Conservation (phyloP, 176 grass and related monocot species). For the sorghum (Sorghum bicolor) region DNA sequence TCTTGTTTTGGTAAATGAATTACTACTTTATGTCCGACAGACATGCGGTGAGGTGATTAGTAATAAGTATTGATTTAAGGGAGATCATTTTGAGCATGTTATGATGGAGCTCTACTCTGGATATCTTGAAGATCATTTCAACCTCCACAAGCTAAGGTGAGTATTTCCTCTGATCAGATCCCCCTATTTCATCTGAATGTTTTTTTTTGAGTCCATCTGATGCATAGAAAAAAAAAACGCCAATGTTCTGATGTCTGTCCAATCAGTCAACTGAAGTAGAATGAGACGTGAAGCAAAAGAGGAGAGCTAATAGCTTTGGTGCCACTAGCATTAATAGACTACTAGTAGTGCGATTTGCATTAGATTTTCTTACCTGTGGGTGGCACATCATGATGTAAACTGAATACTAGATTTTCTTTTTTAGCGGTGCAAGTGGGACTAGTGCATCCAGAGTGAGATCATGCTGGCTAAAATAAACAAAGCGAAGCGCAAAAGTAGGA, state of each 20-base stretch:
- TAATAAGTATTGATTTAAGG: not conserved
- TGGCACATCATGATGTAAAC: conserved; percentile 39
- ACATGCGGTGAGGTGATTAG: conserved; percentile 5
- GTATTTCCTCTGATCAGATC: not conserved
- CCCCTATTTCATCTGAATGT: not conserved
- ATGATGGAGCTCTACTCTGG: conserved; percentile 85
- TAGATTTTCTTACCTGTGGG: conserved; percentile 24
- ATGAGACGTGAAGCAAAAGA: not conserved
- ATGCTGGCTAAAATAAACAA: conserved; percentile 29
- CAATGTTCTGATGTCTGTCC: not conserved
- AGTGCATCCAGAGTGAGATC: conserved; percentile 28
- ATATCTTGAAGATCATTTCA: conserved; percentile 79
- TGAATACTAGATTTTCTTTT: conserved; percentile 2
- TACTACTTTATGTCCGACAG: not conserved
- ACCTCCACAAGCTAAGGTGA: conserved; percentile 63
- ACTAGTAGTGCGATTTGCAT: conserved; percentile 25
- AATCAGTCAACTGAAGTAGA: conserved; percentile 22
- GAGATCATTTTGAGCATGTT: conserved; percentile 36
- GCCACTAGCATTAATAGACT: not conserved
- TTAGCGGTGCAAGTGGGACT: conserved; percentile 33
- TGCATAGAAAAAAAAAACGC: not conserved
- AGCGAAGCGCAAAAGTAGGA: not conserved
- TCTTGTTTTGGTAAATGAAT: conserved; percentile 5
- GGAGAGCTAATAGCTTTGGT: not conserved
- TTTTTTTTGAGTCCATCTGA: not conserved